phyloP scores from a whole-genome alignment of 306 rosid species.

The Acacia crassicarpa region DNA sequence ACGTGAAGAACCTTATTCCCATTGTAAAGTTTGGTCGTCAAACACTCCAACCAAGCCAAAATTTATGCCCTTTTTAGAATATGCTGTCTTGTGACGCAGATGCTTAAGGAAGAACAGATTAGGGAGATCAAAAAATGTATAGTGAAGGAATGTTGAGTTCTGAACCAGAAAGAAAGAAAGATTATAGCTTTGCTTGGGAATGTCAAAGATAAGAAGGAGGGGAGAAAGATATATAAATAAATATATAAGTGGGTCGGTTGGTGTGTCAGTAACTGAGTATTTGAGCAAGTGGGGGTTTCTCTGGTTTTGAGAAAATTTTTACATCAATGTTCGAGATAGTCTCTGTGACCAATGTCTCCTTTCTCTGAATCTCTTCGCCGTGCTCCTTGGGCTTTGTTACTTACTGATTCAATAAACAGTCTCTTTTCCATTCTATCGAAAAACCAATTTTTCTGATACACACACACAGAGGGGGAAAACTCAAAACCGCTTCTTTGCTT shows the following conservation, averaged over 20 bases:
- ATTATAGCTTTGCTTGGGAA: not conserved
- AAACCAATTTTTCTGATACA: not conserved
- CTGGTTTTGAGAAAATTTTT: not conserved
- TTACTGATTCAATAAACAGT: not conserved
- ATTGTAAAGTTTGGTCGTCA: not conserved
- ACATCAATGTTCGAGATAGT: not conserved
- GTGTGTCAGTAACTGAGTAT: not conserved
- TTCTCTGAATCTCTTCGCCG: not conserved
- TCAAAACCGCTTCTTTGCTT: not conserved
- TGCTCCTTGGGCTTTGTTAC: not conserved
- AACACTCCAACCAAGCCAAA: not conserved
- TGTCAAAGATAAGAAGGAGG: not conserved
- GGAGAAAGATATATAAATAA: not conserved
- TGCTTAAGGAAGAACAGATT: not conserved
- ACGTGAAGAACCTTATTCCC: not conserved
- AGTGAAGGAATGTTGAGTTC: not conserved
- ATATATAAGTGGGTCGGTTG: not conserved
- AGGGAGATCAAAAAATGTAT: not conserved
- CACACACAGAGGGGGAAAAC: not conserved
- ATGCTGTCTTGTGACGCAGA: slow-evolving; percentile 1
- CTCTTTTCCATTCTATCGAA: not conserved
- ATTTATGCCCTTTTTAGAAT: not conserved
- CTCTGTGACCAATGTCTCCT: not conserved
- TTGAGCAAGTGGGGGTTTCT: slow-evolving; percentile 1
- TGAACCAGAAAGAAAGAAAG: not conserved